Evolutionary conservation across 2,329 filamentous ascomycete species (phyloP).

Genomic region (Botrytis fabae): DNA sequence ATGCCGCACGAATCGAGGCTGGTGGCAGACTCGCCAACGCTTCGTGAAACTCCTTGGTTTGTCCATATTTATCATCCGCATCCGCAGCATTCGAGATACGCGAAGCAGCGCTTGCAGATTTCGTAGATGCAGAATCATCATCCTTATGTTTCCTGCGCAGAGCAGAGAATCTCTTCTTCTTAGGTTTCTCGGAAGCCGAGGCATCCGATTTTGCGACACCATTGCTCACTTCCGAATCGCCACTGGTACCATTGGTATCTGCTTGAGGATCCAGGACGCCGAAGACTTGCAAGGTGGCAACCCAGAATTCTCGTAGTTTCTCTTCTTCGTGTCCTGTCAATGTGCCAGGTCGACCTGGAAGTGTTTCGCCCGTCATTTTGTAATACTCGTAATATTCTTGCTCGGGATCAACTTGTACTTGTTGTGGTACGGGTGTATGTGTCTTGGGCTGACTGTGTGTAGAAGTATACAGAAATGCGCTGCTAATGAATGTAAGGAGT

Average conservation of each 20-base stretch:
- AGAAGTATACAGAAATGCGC: slow-evolving; percentile 25
- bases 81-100: slow-evolving; percentile 41
- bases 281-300: slow-evolving; percentile 71
- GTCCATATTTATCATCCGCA: slow-evolving; percentile 86
- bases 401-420: slow-evolving; percentile 18
- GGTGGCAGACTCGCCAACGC: slow-evolving; percentile 75
- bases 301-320: slow-evolving; percentile 88
- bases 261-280: slow-evolving; percentile 54
- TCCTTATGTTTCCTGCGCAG: slow-evolving; percentile 65
- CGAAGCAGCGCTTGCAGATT: slow-evolving; percentile 32
- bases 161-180: slow-evolving; percentile 71
- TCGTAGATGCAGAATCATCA: slow-evolving; percentile 48
- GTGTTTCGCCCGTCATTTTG: slow-evolving; percentile 48
- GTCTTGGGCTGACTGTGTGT: slow-evolving; percentile 12
- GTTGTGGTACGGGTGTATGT: neutral
- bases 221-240: slow-evolving; percentile 28
- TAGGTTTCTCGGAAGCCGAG: slow-evolving; percentile 54
- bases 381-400: slow-evolving; percentile 25
- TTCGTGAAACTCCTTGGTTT: slow-evolving; percentile 81
- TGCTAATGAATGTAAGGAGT: slow-evolving; percentile 23
- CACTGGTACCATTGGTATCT: slow-evolving; percentile 37
- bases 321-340: slow-evolving; percentile 86
- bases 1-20: slow-evolving; percentile 74
- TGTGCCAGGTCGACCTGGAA: slow-evolving; percentile 77
- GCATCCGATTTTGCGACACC: slow-evolving; percentile 32